Conservation (phyloP, 2,329 filamentous ascomycete species). For the Parastagonospora avenae region DNA sequence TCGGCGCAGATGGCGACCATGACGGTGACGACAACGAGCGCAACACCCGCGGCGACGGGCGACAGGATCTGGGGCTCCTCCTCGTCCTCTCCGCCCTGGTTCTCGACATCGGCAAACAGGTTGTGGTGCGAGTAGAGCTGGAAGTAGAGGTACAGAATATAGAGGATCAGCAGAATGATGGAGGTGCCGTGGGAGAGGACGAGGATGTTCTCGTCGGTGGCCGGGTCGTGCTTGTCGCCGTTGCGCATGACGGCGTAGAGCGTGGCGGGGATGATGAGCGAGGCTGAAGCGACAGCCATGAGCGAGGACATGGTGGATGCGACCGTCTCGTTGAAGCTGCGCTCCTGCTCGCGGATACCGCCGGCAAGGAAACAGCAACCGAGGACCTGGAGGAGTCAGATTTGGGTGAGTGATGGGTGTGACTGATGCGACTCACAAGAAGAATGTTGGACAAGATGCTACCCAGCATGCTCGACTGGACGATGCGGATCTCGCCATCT, state of each 20-base stretch:
- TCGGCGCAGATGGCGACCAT: constrained; percentile 59
- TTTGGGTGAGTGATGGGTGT: neutral
- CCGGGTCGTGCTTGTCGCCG: constrained; percentile 44
- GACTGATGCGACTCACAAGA: constrained; percentile 58
- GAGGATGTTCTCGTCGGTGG: constrained; percentile 54
- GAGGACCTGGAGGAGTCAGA: constrained; percentile 60
- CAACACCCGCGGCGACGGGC: constrained; percentile 52
- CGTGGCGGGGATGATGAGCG: constrained; percentile 59
- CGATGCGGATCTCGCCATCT: constrained; percentile 87
- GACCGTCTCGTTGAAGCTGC: constrained; percentile 72
- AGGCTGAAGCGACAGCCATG: constrained; percentile 62
- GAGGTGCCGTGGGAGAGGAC: constrained; percentile 59
- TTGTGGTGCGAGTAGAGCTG: constrained; percentile 58
- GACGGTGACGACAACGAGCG: constrained; percentile 55
- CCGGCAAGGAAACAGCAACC: constrained; percentile 60
- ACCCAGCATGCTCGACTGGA: constrained; percentile 97
- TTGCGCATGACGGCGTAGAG: constrained; percentile 55
- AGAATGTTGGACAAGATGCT: constrained; percentile 94
- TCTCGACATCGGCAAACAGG: constrained; percentile 52
- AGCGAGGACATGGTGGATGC: constrained; percentile 75
- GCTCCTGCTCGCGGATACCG: constrained; percentile 52
- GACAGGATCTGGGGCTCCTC: constrained; percentile 50
- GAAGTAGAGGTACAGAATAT: constrained; percentile 61
- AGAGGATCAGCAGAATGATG: constrained; percentile 60
- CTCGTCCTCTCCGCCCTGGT: constrained; percentile 38